Evolutionary conservation across 208 protist genomes (phyloP), one percentile per base, ranked within the genome.

Genomic region (Leishmania martiniquensis): DNA sequence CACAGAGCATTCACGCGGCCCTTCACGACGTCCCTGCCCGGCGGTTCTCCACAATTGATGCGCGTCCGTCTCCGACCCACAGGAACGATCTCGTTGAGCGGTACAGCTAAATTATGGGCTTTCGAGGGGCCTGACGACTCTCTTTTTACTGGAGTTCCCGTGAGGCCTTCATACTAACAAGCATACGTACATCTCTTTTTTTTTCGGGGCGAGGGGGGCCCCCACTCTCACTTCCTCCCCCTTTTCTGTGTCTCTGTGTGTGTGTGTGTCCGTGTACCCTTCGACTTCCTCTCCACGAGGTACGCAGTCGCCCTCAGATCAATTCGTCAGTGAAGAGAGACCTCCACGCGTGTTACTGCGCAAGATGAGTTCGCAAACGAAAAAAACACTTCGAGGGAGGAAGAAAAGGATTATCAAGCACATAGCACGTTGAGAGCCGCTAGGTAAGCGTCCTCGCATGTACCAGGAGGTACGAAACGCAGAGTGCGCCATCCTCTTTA

Each of bases 11-110:
- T 4, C n/a, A 79, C 13, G 77, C 80, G 12, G 75, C 87, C 0
- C 72, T 96, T 20, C 44, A 47, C 0, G 92, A 93, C 37, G 86
- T 90, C 4, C 89, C 92, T 0, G 92, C 72, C 5, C 82, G 82
- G 0, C 85, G 85, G 54, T 96, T 94, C 84, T 75, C 81, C 15
- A 90, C 88, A 9, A 73, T 82, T n/a, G 80, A 84, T 37, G 80
- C 69, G 60, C 80, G 80, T 2, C 75, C 75, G 13, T 59, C 78
- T 9, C 67, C 78, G 1, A 37, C 67, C 13, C 73, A 83, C 32
- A 83, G 76, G 55, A 75, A 74, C 22, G 59, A 72, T 22, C 32
- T 83, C 10, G 2, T 78, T 37, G 73, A 77, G 47, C 73, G 73
- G 3, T 78, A 78, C 47, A 55, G 47, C 4, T 83, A 57, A 75